Base-by-base conservation (phyloP, 495 filamentous ascomycete genomes). In the Hyaloscypha variabilis region DNA sequence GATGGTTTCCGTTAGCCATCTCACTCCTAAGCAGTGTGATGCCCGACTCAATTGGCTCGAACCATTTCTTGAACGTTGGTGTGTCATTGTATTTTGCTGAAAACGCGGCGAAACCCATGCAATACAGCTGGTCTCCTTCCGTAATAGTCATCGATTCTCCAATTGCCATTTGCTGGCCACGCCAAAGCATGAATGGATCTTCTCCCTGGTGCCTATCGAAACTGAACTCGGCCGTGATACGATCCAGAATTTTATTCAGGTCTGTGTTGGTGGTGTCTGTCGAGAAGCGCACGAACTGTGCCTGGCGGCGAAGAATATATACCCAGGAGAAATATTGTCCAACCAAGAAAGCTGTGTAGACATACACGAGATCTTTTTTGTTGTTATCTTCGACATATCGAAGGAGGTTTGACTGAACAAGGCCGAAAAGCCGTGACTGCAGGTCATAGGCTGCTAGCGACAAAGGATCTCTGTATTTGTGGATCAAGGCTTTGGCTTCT, bases 401-500 rank as follows among this genome's bases (percentile, higher is more conserved):
- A 23, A 66, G 52, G 30, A 66, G 64, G 17, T 29, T 56, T 2
- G 26, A 1, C 52, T 66, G 58, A 50, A 57, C 31, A 57, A 66
- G 57, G 23, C 64, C 64, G n/a, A 23, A 66, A 57, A 66, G 29
- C n/a, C 64, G 25, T 55, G 64, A 66, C 28, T 66, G 64, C 1
- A 66, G 52, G 19, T 66, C 64, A 21, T 23, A 61, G 21, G 64
- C 64, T 25, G 64, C 64, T 21, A 66, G 31, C 57, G 51, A 62
- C 30, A 66, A 50, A 30, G 64, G 64, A 57, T 66, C 64, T 55
- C 64, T 39, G 50, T 66, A 66, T 66, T 66, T 66, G 58, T 66
- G 64, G 34, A 66, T 31, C 34, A 66, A 49, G 11, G 57, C 58
- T 62, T 66, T 66, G 49, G 64, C 57, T 61, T 66, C 64, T 28